These are phyloP conservation scores for Coelastrella sp. DNA, from an alignment of 139 green algal species.

Conservation along the genomic window DNA sequence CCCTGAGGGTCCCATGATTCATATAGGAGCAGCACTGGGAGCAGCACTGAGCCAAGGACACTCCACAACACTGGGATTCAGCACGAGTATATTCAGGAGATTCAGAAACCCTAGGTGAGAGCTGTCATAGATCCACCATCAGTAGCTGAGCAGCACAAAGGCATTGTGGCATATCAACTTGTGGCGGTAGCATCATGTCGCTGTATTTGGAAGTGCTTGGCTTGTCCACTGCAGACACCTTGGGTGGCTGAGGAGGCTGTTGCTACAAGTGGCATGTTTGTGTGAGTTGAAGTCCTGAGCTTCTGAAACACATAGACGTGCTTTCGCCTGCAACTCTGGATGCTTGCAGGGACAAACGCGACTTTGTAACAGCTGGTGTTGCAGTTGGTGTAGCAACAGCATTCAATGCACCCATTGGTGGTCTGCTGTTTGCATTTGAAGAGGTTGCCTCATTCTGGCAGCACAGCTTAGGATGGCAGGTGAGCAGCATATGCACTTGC, in stretches of 20 bases:
- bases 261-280: too few species aligned
- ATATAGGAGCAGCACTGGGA: slow-evolving; percentile 86
- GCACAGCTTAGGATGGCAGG: slow-evolving; percentile 83
- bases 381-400: slow-evolving; percentile 87
- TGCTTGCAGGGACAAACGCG: slow-evolving; percentile 81
- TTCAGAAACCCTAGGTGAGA: slow-evolving; percentile 81
- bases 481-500: background rate
- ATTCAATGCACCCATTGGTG: slow-evolving; percentile 80
- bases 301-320: background rate
- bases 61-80: slow-evolving; percentile 85
- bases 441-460: slow-evolving; percentile 90
- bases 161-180: too few species aligned
- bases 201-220: too few species aligned
- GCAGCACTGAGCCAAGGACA: slow-evolving; percentile 85
- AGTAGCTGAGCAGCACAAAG: background rate
- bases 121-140: too few species aligned
- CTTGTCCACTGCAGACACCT: too few species aligned
- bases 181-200: too few species aligned
- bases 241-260: too few species aligned
- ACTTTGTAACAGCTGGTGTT: slow-evolving; percentile 92
- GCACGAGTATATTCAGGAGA: slow-evolving; percentile 76
- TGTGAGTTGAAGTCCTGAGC: background rate
- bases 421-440: slow-evolving; percentile 93
- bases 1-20: slow-evolving; percentile 92
- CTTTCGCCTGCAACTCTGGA: slow-evolving; percentile 31